Evolutionary conservation across 345 rosid species (phyloP).

Genomic region (Xanthoceras sorbifolium): DNA sequence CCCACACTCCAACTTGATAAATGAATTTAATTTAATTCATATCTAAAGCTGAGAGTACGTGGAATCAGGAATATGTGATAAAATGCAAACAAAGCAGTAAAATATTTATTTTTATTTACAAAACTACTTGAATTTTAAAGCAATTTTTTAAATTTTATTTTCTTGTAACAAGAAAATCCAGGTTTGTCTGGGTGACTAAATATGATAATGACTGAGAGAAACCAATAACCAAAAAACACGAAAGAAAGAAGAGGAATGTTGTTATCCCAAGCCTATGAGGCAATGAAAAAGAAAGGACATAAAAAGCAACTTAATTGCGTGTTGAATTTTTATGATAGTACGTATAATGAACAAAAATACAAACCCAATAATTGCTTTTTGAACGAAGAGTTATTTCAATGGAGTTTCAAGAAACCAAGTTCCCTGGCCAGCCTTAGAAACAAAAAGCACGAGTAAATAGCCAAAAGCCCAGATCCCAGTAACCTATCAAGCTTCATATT

Average conservation of each 20-base stretch:
- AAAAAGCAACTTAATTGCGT: background rate
- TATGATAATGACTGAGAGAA: background rate
- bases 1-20: too few species aligned
- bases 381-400: background rate
- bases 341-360: constrained; percentile 11
- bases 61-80: too few species aligned
- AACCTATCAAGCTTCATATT: constrained; percentile 63
- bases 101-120: too few species aligned
- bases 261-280: background rate
- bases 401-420: constrained; percentile 35
- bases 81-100: too few species aligned
- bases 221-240: background rate
- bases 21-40: too few species aligned
- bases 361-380: background rate
- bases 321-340: constrained; percentile 4
- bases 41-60: too few species aligned
- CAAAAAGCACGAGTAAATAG: constrained; percentile 73
- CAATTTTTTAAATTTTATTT: too few species aligned
- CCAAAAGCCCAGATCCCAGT: constrained; percentile 74
- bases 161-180: too few species aligned
- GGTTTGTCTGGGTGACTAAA: background rate
- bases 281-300: background rate
- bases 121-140: too few species aligned
- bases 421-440: constrained; percentile 49
- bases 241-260: background rate